Conservation (phyloP, 129 eudicot genomes). For the Heracleum sosnowskyi region DNA sequence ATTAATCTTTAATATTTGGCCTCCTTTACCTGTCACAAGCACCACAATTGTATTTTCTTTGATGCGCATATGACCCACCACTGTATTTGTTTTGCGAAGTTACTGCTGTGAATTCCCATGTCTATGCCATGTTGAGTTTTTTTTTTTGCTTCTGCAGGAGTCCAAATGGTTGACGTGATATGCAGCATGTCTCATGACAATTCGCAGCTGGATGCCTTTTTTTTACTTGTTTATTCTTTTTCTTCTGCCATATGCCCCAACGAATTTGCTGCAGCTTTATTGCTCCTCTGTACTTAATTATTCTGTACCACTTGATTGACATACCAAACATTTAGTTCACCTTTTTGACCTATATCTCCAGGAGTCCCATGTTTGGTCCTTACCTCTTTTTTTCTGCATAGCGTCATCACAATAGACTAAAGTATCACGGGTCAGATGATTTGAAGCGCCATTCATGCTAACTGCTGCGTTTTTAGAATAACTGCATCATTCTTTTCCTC, state of each 20-base stretch:
- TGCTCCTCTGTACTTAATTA: too few species aligned
- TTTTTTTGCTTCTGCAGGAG: not conserved
- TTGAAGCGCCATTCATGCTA: not conserved
- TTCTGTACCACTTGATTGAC: too few species aligned
- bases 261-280: too few species aligned
- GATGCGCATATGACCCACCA: not conserved
- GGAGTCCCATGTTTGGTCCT: not conserved
- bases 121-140: not conserved
- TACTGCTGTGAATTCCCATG: not conserved
- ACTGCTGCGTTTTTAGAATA: not conserved
- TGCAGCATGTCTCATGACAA: not conserved
- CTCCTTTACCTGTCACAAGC: not conserved
- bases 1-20: not conserved
- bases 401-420: not conserved
- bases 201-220: too few species aligned
- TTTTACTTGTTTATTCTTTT: too few species aligned
- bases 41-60: not conserved
- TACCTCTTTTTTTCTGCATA: not conserved
- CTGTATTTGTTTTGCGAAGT: not conserved
- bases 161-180: not conserved
- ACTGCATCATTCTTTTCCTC: too few species aligned
- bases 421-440: not conserved
- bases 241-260: too few species aligned
- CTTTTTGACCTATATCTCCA: not conserved
- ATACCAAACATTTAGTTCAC: not conserved